A percentile compares a stretch with the other conserved stretches of the same genome.
These are phyloP conservation scores for Aaosphaeria pasadenensis DNA, from an alignment of 2,329 filamentous ascomycete species.

Conservation along the genomic window DNA sequence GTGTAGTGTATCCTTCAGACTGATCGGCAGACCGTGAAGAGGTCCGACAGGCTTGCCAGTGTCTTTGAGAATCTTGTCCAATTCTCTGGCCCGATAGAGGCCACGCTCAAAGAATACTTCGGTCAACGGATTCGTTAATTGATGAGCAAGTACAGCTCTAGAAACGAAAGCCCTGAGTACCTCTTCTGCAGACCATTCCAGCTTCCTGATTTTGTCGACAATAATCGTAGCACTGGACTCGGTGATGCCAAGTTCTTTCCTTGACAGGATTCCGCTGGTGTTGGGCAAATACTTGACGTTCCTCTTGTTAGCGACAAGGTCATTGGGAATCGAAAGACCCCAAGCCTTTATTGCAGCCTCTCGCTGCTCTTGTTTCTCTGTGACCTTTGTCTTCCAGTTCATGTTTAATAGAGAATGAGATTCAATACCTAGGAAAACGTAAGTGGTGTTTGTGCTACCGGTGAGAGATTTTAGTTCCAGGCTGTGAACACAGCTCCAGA, in stretches of 20 bases:
- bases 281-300: not conserved
- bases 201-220: not conserved
- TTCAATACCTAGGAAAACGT: no score
- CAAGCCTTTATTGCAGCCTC: not conserved
- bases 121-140: slow-evolving; percentile 45
- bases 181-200: slow-evolving; percentile 15
- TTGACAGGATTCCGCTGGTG: not conserved
- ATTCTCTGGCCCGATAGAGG: slow-evolving; percentile 25
- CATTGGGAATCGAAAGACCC: not conserved
- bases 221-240: not conserved
- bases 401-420: not conserved
- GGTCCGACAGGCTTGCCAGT: slow-evolving; percentile 41
- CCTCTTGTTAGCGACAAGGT: not conserved
- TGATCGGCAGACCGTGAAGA: slow-evolving; percentile 51
- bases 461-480: no score
- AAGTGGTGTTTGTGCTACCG: no score
- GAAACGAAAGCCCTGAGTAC: slow-evolving; percentile 50
- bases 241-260: not conserved
- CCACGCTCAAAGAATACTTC: slow-evolving; percentile 36
- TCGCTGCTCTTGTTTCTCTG: not conserved
- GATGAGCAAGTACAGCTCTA: slow-evolving; percentile 50
- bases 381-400: not conserved
- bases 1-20: slow-evolving; percentile 59
- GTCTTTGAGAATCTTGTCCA: slow-evolving; percentile 26
- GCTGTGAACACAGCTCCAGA: no score